Percentiles rank a stretch among this genome's conserved stretches.
Conservation (phyloP, 2,329 filamentous ascomycete genomes). For the Sordariomycetes sp. region DNA sequence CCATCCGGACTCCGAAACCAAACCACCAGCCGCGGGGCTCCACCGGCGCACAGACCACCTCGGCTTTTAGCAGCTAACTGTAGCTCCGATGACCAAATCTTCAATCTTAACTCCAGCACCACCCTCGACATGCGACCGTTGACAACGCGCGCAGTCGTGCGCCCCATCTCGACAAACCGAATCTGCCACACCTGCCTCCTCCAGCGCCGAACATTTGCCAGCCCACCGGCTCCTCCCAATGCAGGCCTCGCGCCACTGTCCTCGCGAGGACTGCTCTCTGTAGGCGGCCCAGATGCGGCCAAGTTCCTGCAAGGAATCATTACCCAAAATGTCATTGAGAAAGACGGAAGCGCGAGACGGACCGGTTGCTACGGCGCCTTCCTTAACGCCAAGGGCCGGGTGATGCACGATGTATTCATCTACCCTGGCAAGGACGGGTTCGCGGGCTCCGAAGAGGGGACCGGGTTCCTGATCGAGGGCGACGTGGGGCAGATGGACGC, state of each 20-base stretch:
- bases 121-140: conserved; percentile 1
- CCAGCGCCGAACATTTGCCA: conserved; percentile 20
- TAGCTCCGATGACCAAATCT: too few species aligned
- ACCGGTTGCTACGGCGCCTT: conserved; percentile 73
- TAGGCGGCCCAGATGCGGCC: conserved; percentile 70
- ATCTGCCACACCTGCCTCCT: conserved; percentile 21
- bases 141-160: background rate
- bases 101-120: too few species aligned
- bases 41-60: too few species aligned
- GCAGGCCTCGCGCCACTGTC: conserved; percentile 47
- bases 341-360: conserved; percentile 20
- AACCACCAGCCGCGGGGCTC: too few species aligned
- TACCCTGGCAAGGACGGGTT: conserved; percentile 44
- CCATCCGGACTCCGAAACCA: too few species aligned
- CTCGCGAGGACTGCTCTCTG: conserved; percentile 69
- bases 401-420: conserved; percentile 85
- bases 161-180: background rate
- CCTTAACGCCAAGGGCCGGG: conserved; percentile 73
- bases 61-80: too few species aligned
- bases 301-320: conserved; percentile 84
- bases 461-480: conserved; percentile 64
- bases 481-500: conserved; percentile 56
- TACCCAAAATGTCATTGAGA: conserved; percentile 46
- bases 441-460: conserved; percentile 15
- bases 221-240: conserved; percentile 30